phyloP scores from a whole-genome alignment of 2,329 filamentous ascomycete species.

The Fusarium zealandicum region DNA sequence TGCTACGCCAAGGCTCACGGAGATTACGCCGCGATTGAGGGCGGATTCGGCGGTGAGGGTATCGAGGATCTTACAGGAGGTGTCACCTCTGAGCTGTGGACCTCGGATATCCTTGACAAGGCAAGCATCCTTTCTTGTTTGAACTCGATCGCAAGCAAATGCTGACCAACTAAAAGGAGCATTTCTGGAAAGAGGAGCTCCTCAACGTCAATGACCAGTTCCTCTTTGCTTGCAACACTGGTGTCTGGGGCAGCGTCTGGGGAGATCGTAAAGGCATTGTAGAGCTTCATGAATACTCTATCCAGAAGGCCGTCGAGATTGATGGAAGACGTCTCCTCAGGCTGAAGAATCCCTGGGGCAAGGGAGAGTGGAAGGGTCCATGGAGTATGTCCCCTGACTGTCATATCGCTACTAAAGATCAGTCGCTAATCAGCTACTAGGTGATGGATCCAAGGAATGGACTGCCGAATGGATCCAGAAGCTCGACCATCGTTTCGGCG shows the following conservation, averaged over 20 bases:
- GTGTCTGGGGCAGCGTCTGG: conserved; percentile 44
- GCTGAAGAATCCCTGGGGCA: conserved; percentile 81
- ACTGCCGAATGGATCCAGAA: conserved; percentile 79
- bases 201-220: conserved; percentile 82
- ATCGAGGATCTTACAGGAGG: conserved; percentile 70
- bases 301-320: conserved; percentile 65
- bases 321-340: conserved; percentile 68
- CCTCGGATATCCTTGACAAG: conserved; percentile 75
- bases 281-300: conserved; percentile 67
- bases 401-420: fast-evolving
- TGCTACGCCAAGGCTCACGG: conserved; percentile 83
- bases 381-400: conserved; percentile 62
- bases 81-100: conserved; percentile 70
- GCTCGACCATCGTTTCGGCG: conserved; percentile 76
- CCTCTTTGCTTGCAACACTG: conserved; percentile 68
- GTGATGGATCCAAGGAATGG: conserved; percentile 84
- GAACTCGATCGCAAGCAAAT: not conserved
- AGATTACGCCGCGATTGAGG: conserved; percentile 77
- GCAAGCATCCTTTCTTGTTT: conserved; percentile 51
- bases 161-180: conserved; percentile 37
- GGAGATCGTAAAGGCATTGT: conserved; percentile 62
- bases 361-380: conserved; percentile 79
- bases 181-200: conserved; percentile 80
- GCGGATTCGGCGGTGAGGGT: conserved; percentile 70
- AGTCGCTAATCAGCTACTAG: conserved; percentile 41